Percentiles rank a stretch among this genome's conserved stretches.
These are phyloP conservation scores for Ramaria sp. DNA, from an alignment of 768 basidiomycete genomes.

Conservation along the genomic window DNA sequence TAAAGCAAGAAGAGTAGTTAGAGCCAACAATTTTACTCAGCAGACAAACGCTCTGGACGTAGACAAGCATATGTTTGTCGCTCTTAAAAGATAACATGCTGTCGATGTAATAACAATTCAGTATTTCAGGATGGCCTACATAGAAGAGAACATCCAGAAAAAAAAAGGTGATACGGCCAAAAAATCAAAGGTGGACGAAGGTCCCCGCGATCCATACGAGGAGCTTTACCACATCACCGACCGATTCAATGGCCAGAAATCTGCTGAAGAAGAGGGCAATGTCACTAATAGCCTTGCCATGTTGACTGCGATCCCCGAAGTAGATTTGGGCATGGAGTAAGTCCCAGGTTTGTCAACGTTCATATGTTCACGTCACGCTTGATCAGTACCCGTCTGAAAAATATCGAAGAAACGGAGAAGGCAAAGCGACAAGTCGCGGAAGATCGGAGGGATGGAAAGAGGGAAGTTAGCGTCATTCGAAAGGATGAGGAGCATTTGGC, in stretches of 20 bases:
- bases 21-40: conserved; percentile 91
- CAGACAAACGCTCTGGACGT: conserved; percentile 95
- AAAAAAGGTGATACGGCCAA: conserved; percentile 49
- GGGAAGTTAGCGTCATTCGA: conserved; percentile 28
- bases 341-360: conserved; percentile 23
- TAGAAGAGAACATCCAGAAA: conserved; percentile 84
- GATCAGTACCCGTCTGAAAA: conserved; percentile 75
- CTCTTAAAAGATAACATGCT: neutral
- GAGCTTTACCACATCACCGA: conserved; percentile 67
- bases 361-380: neutral
- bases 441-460: conserved; percentile 41
- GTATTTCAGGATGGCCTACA: conserved; percentile 82
- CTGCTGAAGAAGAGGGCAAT: conserved; percentile 75
- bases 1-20: conserved; percentile 61
- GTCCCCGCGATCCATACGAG: conserved; percentile 59
- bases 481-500: conserved; percentile 77
- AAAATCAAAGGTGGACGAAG: conserved; percentile 24
- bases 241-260: conserved; percentile 48
- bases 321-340: conserved; percentile 97
- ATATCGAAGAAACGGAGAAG: conserved; percentile 96
- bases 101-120: neutral
- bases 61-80: conserved; percentile 90
- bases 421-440: conserved; percentile 83
- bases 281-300: conserved; percentile 90
- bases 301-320: conserved; percentile 96